phyloP scores from a whole-genome alignment of 2,329 filamentous ascomycete species.

The Delphinella strobiligena region DNA sequence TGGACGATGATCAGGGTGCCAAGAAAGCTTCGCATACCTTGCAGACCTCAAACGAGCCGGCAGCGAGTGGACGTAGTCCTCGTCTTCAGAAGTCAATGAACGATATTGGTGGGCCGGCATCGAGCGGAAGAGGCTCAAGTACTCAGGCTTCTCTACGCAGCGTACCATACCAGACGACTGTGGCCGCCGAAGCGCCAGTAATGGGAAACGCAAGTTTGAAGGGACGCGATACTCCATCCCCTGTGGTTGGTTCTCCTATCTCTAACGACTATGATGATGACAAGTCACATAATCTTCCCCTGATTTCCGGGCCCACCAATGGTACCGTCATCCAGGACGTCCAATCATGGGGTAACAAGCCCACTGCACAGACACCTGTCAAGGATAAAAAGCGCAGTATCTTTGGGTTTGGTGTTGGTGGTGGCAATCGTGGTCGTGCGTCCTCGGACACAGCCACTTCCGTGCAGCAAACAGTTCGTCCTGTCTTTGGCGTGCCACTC shows the following conservation, averaged over 20 bases:
- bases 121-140: constrained; percentile 11
- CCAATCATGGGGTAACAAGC: constrained; percentile 74
- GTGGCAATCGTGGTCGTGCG: constrained; percentile 37
- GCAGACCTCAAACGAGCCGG: background rate
- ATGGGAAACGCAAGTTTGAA: constrained; percentile 29
- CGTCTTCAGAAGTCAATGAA: constrained; percentile 25
- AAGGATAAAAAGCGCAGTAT: constrained; percentile 72
- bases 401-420: constrained; percentile 50
- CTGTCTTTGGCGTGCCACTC: constrained; percentile 76
- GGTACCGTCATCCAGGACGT: constrained; percentile 72
- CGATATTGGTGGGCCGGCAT: constrained; percentile 16
- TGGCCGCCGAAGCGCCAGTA: constrained; percentile 46
- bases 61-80: constrained; percentile 14
- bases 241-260: constrained; percentile 24
- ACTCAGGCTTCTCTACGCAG: constrained; percentile 16
- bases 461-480: constrained; percentile 30
- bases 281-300: constrained; percentile 20
- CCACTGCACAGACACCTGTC: constrained; percentile 40
- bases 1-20: constrained; percentile 51
- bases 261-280: constrained; percentile 6
- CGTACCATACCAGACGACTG: constrained; percentile 44
- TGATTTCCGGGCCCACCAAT: constrained; percentile 77
- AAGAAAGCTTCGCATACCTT: constrained; percentile 9
- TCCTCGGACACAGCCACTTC: constrained; percentile 45
- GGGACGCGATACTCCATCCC: constrained; percentile 17